These are phyloP conservation scores for Keithomyces neogunnii DNA, from an alignment of 2,329 filamentous ascomycete genomes.

Conservation along the genomic window DNA sequence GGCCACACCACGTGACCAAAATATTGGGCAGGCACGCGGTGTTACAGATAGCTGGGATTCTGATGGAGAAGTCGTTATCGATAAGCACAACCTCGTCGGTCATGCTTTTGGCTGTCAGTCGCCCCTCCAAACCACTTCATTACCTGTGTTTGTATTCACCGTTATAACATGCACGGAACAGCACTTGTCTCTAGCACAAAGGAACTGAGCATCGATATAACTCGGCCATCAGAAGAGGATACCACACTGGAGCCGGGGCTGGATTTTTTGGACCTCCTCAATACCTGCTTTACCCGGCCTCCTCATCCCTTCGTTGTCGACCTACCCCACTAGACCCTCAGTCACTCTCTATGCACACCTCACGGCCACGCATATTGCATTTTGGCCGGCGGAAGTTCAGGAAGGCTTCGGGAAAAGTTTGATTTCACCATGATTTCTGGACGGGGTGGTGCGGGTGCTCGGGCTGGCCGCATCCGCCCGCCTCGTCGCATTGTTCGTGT, in stretches of 20 bases:
- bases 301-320: not conserved
- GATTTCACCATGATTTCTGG: slow-evolving; percentile 37
- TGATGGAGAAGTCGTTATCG: too few relatives aligned
- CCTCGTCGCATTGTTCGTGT: slow-evolving; percentile 34
- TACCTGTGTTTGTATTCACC: not conserved
- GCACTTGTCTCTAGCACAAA: not conserved
- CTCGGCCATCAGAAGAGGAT: too few relatives aligned
- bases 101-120: too few relatives aligned
- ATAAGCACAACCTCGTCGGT: too few relatives aligned
- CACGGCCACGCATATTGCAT: not conserved
- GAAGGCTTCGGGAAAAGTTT: not conserved
- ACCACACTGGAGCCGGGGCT: too few relatives aligned
- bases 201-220: not conserved
- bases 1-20: not conserved
- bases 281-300: not conserved
- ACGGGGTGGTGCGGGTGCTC: slow-evolving; percentile 33
- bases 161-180: not conserved
- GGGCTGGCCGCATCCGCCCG: slow-evolving; percentile 31
- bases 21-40: not conserved
- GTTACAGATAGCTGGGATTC: not conserved
- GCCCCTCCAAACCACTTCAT: too few relatives aligned
- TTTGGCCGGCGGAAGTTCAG: not conserved
- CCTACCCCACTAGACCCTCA: not conserved
- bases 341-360: not conserved
- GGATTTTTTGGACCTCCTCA: not conserved